These are phyloP conservation scores for Umbilicus rupestris DNA, from an alignment of 164 flowering plant genomes.

Conservation along the genomic window DNA sequence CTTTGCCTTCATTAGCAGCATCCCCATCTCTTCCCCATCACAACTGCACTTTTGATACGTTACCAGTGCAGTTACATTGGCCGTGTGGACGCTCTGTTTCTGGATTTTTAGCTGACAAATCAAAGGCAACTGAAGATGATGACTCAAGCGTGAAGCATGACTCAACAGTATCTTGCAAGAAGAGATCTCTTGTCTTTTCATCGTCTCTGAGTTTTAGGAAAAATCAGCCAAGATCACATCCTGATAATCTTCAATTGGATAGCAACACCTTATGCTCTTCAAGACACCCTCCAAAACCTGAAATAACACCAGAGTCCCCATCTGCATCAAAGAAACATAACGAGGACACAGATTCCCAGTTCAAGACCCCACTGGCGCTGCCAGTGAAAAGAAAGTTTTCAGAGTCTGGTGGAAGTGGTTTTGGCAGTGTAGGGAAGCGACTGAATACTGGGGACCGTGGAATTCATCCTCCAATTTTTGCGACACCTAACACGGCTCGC, in stretches of 20 bases:
- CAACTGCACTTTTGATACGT: conserved; percentile 42
- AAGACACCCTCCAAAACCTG: conserved; percentile 22
- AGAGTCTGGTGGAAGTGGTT: conserved; percentile 49
- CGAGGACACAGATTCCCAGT: conserved; percentile 35
- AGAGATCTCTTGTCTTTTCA: conserved; percentile 49
- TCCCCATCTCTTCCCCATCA: conserved; percentile 60
- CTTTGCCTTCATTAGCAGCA: conserved; percentile 63
- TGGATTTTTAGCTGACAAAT: conserved; percentile 50
- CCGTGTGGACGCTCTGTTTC: conserved; percentile 59
- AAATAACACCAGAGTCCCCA: conserved; percentile 31
- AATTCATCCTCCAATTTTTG: conserved; percentile 43
- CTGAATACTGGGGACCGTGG: conserved; percentile 44
- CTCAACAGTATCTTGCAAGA: conserved; percentile 35
- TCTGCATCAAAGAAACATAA: conserved; percentile 22
- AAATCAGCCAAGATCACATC: conserved; percentile 27
- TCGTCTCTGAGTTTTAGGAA: conserved; percentile 39
- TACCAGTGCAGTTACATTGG: conserved; percentile 60
- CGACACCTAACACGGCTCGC: conserved; percentile 37
- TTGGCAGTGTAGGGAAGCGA: conserved; percentile 45
- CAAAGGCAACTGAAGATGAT: conserved; percentile 17
- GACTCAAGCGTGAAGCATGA: conserved; percentile 31
- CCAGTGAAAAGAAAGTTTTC: conserved; percentile 73
- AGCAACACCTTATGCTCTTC: conserved; percentile 24
- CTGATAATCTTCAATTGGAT: conserved; percentile 21
- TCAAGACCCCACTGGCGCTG: conserved; percentile 61